Conservation (phyloP, 306 rosid genomes). For the Biancaea sappan region DNA sequence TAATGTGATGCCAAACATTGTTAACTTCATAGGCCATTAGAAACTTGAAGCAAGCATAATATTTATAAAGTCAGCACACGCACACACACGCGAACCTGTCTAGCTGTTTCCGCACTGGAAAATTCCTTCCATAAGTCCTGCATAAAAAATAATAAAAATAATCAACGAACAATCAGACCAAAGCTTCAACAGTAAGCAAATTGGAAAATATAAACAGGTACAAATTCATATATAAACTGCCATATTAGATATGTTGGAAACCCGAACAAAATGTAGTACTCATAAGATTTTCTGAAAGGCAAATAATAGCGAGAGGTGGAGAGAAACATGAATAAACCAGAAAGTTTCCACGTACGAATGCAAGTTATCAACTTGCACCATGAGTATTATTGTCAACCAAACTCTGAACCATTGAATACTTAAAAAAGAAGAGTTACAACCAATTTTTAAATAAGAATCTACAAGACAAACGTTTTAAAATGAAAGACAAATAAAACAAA, state of each 20-base stretch:
- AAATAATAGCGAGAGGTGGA: not conserved
- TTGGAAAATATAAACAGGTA: not conserved
- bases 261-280: not conserved
- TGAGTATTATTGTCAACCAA: not conserved
- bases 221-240: not conserved
- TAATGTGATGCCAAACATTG: slow-evolving; percentile 13
- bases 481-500: not conserved
- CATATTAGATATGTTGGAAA: not conserved
- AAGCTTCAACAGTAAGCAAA: not conserved
- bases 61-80: not conserved
- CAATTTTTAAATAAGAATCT: not conserved
- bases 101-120: slow-evolving; percentile 66
- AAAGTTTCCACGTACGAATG: not conserved
- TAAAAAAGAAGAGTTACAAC: not conserved
- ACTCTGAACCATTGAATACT: not conserved
- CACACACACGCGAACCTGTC: slow-evolving; percentile 56
- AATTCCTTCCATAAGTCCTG: slow-evolving; percentile 78
- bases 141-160: not conserved
- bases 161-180: not conserved
- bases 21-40: slow-evolving; percentile 13
- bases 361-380: not conserved
- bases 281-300: not conserved
- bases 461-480: not conserved
- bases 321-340: not conserved
- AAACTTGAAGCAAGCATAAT: not conserved